Evolutionary conservation across 2,329 filamentous ascomycete species (phyloP).

Genomic region (Phialophora expanda): DNA sequence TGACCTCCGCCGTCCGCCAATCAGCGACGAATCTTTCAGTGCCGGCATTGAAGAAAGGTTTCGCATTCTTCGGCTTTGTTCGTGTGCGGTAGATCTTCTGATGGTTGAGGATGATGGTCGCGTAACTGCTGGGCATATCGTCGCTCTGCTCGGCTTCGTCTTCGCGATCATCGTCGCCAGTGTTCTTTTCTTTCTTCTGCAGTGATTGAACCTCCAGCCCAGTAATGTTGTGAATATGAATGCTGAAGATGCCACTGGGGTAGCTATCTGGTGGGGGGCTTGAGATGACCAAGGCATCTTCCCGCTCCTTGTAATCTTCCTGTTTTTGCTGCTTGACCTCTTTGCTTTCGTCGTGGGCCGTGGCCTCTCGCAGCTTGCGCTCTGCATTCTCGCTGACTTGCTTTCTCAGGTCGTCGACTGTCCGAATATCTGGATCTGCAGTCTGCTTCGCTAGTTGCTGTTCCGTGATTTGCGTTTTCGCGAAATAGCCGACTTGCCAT

Average conservation of each 20-base stretch:
- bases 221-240: conserved; percentile 75
- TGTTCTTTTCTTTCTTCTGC: conserved; percentile 59
- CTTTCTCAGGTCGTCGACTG: conserved; percentile 63
- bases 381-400: conserved; percentile 62
- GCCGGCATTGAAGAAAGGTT: conserved; percentile 79
- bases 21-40: conserved; percentile 74
- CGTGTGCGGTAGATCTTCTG: conserved; percentile 71
- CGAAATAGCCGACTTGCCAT: conserved; percentile 75
- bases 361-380: conserved; percentile 69
- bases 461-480: conserved; percentile 67
- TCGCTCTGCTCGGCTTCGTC: conserved; percentile 64
- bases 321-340: conserved; percentile 71
- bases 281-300: conserved; percentile 70
- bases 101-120: conserved; percentile 75
- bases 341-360: conserved; percentile 60
- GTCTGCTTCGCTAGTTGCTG: conserved; percentile 67
- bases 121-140: conserved; percentile 72
- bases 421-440: conserved; percentile 62
- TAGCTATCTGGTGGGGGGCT: conserved; percentile 67
- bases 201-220: conserved; percentile 67
- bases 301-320: conserved; percentile 66
- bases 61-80: conserved; percentile 77
- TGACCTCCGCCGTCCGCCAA: conserved; percentile 70
- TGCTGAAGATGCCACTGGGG: conserved; percentile 69
- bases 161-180: conserved; percentile 47